Evolutionary conservation across 129 eudicot genomes (phyloP).

Genomic region (Flaveria trinervia): DNA sequence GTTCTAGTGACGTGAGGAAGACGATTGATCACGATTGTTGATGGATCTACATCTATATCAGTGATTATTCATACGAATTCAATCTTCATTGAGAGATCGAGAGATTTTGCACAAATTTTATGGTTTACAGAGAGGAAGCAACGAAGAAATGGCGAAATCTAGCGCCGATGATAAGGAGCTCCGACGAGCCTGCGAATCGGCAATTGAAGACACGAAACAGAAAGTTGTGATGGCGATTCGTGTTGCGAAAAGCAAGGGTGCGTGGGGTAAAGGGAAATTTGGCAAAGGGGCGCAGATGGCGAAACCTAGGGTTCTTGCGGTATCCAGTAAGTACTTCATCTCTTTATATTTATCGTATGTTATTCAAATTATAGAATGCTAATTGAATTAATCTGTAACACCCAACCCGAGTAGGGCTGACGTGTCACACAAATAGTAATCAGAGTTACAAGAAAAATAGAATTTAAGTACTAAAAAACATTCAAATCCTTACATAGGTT

Average conservation of each 20-base stretch:
- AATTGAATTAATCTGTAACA: constrained; percentile 12
- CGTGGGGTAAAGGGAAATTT: constrained; percentile 72
- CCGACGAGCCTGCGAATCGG: constrained; percentile 76
- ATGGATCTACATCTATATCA: constrained; percentile 26
- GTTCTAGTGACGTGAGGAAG: constrained; percentile 9
- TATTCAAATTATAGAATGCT: background rate
- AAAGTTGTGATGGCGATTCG: constrained; percentile 71
- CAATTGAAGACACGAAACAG: constrained; percentile 78
- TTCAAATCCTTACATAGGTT: too few species aligned
- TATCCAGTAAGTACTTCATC: constrained; percentile 48
- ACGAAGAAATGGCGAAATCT: constrained; percentile 69
- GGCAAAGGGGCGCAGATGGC: constrained; percentile 72
- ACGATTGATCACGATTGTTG: constrained; percentile 1
- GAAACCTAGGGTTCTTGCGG: constrained; percentile 87
- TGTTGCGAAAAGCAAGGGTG: constrained; percentile 79
- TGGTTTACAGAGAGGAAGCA: constrained; percentile 1
- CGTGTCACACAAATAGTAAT: too few species aligned
- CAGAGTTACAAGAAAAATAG: too few species aligned
- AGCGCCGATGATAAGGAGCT: constrained; percentile 85
- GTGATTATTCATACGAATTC: background rate
- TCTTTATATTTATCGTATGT: background rate
- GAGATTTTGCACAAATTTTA: constrained; percentile 20
- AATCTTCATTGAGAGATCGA: constrained; percentile 6
- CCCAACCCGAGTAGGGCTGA: too few species aligned
- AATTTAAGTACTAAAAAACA: too few species aligned